Percentiles rank a stretch among this genome's conserved stretches.
phyloP scores from a whole-genome alignment of 73 alveolate species.

The Stentor roeselii region DNA sequence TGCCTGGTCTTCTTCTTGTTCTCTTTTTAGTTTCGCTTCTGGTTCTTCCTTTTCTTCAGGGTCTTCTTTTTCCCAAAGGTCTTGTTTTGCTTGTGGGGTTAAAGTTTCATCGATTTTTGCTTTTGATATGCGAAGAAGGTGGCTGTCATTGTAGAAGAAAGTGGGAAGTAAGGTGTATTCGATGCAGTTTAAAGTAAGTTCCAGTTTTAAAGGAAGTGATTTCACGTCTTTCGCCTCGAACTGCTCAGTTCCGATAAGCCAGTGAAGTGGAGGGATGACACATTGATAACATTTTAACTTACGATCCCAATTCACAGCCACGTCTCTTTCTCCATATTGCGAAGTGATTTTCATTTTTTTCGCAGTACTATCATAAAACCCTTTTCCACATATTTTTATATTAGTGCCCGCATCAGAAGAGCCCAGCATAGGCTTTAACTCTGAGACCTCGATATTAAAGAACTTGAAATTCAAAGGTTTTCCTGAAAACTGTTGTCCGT shows the following conservation, averaged over 20 bases:
- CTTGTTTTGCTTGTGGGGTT: conserved; percentile 71
- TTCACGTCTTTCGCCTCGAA: conserved; percentile 70
- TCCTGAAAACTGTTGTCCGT: conserved; percentile 97
- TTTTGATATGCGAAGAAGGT: conserved; percentile 72
- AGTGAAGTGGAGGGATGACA: conserved; percentile 91
- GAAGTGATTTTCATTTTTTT: conserved; percentile 87
- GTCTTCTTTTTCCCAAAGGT: conserved; percentile 80
- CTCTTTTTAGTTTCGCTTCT: conserved; percentile 43
- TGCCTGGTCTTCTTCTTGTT: conserved; percentile 55
- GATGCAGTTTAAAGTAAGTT: conserved; percentile 85
- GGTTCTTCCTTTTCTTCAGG: conserved; percentile 67
- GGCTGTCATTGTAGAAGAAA: conserved; percentile 81
- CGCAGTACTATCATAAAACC: conserved; percentile 92
- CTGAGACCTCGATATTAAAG: conserved; percentile 69
- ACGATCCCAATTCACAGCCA: conserved; percentile 95
- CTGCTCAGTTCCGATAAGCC: conserved; percentile 91
- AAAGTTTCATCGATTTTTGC: conserved; percentile 70
- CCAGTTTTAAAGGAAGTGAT: conserved; percentile 68
- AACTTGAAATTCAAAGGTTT: conserved; percentile 84
- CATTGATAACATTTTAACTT: conserved; percentile 76
- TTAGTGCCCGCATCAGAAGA: conserved; percentile 93
- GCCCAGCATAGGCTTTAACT: conserved; percentile 82
- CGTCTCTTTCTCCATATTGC: conserved; percentile 83
- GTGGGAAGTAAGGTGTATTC: conserved; percentile 91
- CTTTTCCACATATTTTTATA: conserved; percentile 83